Evolutionary conservation across 768 basidiomycete genomes (phyloP), one percentile per base, ranked within the genome.

Genomic region (Chalciporus piperatus): DNA sequence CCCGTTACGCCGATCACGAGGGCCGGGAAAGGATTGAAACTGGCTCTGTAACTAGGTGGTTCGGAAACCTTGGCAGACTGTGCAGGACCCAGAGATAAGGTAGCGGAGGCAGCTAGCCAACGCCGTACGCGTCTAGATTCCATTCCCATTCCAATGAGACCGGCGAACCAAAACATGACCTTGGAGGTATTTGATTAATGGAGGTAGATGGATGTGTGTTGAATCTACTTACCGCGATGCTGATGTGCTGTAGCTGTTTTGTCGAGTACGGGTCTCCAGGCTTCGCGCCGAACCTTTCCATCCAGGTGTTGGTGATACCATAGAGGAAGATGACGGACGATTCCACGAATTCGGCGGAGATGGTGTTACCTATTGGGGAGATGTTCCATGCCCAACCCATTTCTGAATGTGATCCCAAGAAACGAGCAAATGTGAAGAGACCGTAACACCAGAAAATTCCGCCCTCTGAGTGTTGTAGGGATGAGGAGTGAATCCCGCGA

Each of bases 331-430:
- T 94, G 46, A 92, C 78, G 10, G 75, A 62, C 0, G 85, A 90
- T 69, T 93, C 91, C 51, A 84, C 76, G 48, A 90, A 86, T 66
- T 92, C 90, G 6, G 85, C 89, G 7, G 84, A 82, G 8, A 78
- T 75, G 41, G 72, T 72, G 20, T 72, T 70, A 19, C 73, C 72
- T 4, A 70, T 67, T 0, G 84, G 86, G 0, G 82, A 74, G 23
- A 78, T 73, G 65, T 98, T 98, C 95, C 95, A 98, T 14, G 96
- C 91, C 95, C 95, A 98, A 4, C 96, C 96, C 27, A 83, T 70
- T 44, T 90, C 83, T 20, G 91, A 79, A 67, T 85, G 93, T 6
- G 90, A 82, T 23, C 95, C 95, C 43, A 96, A 81, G 73, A 90
- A 98, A n/a, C 96, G 87, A n/a, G 83, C 89, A 66, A 97, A 98